Evolutionary conservation across 2,329 filamentous ascomycete species (phyloP).

Genomic region (Stachybotrys elegans): DNA sequence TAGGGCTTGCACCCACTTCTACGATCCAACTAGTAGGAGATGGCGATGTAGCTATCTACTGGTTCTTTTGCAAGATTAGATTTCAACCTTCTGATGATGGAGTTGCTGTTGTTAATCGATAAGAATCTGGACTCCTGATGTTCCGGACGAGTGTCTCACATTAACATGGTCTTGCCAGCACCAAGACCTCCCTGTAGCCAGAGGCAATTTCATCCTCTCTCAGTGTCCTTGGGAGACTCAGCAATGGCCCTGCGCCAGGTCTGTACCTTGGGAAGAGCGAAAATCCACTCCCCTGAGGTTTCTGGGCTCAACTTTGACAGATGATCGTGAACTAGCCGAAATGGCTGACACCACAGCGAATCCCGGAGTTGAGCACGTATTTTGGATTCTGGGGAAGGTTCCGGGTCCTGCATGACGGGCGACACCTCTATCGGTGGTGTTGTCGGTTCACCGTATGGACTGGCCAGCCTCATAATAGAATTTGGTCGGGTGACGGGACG

Average conservation of each 20-base stretch:
- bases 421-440: not conserved
- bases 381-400: not conserved
- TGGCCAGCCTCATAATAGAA: not conserved
- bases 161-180: not conserved
- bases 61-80: not conserved
- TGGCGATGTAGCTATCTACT: not conserved
- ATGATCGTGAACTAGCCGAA: not conserved
- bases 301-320: not conserved
- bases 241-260: not conserved
- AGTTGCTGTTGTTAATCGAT: not conserved
- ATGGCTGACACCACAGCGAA: not conserved
- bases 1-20: not conserved
- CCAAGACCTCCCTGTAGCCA: not conserved
- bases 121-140: not conserved
- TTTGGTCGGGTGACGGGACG: not conserved
- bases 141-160: not conserved
- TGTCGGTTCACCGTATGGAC: too few relatives aligned
- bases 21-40: not conserved
- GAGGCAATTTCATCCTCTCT: not conserved
- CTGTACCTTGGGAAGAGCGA: not conserved
- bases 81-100: not conserved
- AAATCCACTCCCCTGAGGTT: not conserved
- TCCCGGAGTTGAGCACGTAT: not conserved
- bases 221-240: not conserved
- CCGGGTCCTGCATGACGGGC: not conserved